Evolutionary conservation across 768 basidiomycete genomes (phyloP).

Genomic region (Porphyrellus cyaneotinctus): DNA sequence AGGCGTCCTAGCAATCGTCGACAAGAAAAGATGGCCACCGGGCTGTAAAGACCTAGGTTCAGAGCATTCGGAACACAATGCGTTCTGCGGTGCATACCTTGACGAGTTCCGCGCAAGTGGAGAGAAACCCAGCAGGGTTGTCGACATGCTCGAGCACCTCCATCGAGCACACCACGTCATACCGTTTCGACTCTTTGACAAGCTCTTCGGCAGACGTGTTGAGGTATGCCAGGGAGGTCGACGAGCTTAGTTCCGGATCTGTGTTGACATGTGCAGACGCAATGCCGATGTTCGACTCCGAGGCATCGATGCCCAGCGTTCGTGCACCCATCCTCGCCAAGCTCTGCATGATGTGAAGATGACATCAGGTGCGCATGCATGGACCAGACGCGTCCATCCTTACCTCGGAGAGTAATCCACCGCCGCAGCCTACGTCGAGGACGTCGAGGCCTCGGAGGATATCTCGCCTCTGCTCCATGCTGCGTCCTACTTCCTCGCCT

Average conservation of each 20-base stretch:
- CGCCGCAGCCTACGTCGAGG: slow-evolving; percentile 93
- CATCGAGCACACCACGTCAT: slow-evolving; percentile 95
- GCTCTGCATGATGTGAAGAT: slow-evolving; percentile 46
- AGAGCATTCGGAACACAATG: not conserved
- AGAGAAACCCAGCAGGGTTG: slow-evolving; percentile 80
- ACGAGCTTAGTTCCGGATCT: slow-evolving; percentile 57
- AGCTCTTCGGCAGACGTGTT: slow-evolving; percentile 76
- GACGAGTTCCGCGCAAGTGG: slow-evolving; percentile 75
- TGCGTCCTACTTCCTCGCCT: slow-evolving; percentile 30
- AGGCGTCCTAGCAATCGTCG: slow-evolving; percentile 87
- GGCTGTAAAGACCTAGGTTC: slow-evolving; percentile 49
- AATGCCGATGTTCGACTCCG: slow-evolving; percentile 79
- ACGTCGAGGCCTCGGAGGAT: slow-evolving; percentile 64
- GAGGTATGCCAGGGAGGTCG: slow-evolving; percentile 54
- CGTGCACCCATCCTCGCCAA: slow-evolving; percentile 82
- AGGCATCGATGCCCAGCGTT: slow-evolving; percentile 93
- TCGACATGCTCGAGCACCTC: slow-evolving; percentile 98
- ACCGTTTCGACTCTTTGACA: slow-evolving; percentile 57
- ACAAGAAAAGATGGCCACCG: slow-evolving; percentile 92
- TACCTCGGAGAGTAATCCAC: slow-evolving; percentile 90
- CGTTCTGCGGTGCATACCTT: slow-evolving; percentile 53
- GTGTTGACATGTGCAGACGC: slow-evolving; percentile 76
- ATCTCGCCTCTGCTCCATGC: slow-evolving; percentile 28
- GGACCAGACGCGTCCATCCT: slow-evolving; percentile 14
- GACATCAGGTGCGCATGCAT: not conserved